Evolutionary conservation across 1,284 basidiomycete genomes (phyloP).

Genomic region (Bjerkandera adusta): DNA sequence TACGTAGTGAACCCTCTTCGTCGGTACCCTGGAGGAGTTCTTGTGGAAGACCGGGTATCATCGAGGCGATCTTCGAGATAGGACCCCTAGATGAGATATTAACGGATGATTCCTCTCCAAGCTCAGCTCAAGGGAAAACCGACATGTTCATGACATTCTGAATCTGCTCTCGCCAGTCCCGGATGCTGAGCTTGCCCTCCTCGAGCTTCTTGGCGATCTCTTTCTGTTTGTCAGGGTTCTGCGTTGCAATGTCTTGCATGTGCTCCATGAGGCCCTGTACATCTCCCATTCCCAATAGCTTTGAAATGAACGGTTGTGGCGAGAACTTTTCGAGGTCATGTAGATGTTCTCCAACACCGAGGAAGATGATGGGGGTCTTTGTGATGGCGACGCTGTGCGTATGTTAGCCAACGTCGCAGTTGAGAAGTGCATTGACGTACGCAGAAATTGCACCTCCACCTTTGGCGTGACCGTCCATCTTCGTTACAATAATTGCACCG

Average conservation of each 20-base stretch:
- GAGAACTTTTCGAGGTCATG: slow-evolving; percentile 95
- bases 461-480: slow-evolving; percentile 99
- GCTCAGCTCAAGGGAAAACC: slow-evolving; percentile 28
- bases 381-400: slow-evolving; percentile 90
- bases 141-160: slow-evolving; percentile 98
- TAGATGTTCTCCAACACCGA: slow-evolving; percentile 96
- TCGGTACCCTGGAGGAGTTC: slow-evolving; percentile 88
- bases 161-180: slow-evolving; percentile 98
- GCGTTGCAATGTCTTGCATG: slow-evolving; percentile 92
- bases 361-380: slow-evolving; percentile 97
- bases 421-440: slow-evolving; percentile 48
- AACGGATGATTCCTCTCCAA: background rate
- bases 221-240: slow-evolving; percentile 95
- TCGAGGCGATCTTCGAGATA: slow-evolving; percentile 96
- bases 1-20: slow-evolving; percentile 86
- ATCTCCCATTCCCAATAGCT: slow-evolving; percentile 94
- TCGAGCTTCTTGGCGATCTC: slow-evolving; percentile 98
- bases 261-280: slow-evolving; percentile 97
- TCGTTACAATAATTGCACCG: slow-evolving; percentile 98
- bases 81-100: slow-evolving; percentile 69
- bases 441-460: slow-evolving; percentile 99
- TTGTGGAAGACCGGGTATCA: slow-evolving; percentile 96
- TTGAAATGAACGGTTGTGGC: slow-evolving; percentile 96
- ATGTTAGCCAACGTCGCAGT: slow-evolving; percentile 13
- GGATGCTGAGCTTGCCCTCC: slow-evolving; percentile 94